These are phyloP conservation scores for Retiboletus flavoniger DNA, from an alignment of 1,284 basidiomycete genomes.

Conservation along the genomic window DNA sequence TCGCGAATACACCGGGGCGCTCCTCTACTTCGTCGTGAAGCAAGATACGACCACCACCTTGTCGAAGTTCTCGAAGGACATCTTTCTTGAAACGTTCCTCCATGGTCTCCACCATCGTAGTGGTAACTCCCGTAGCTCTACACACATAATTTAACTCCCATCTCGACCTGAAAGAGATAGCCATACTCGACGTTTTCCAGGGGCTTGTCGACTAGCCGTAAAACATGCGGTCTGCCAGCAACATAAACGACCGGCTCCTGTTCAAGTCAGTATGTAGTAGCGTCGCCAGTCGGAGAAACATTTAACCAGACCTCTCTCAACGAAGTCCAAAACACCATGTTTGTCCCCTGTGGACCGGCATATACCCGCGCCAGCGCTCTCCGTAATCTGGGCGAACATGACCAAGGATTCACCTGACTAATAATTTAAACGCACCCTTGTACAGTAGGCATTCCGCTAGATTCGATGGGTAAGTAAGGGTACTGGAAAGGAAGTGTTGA, in stretches of 20 bases:
- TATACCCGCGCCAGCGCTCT: conserved; percentile 80
- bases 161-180: neutral
- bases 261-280: conserved; percentile 10
- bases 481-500: neutral
- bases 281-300: neutral
- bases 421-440: conserved; percentile 58
- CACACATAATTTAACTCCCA: neutral
- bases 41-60: conserved; percentile 79
- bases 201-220: conserved; percentile 88
- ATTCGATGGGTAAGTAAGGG: conserved; percentile 11
- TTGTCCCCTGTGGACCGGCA: conserved; percentile 70
- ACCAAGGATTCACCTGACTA: neutral
- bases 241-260: conserved; percentile 95
- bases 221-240: conserved; percentile 86
- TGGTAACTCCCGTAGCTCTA: conserved; percentile 93
- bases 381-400: conserved; percentile 60
- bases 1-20: conserved; percentile 83
- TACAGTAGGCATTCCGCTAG: conserved; percentile 85
- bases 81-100: conserved; percentile 89
- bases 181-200: conserved; percentile 90
- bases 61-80: conserved; percentile 76
- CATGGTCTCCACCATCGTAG: conserved; percentile 91
- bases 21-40: conserved; percentile 97
- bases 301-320: conserved; percentile 67
- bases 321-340: conserved; percentile 87